Evolutionary conservation across 495 filamentous ascomycete genomes (phyloP).

Genomic region (Ascodesmis nigricans): DNA sequence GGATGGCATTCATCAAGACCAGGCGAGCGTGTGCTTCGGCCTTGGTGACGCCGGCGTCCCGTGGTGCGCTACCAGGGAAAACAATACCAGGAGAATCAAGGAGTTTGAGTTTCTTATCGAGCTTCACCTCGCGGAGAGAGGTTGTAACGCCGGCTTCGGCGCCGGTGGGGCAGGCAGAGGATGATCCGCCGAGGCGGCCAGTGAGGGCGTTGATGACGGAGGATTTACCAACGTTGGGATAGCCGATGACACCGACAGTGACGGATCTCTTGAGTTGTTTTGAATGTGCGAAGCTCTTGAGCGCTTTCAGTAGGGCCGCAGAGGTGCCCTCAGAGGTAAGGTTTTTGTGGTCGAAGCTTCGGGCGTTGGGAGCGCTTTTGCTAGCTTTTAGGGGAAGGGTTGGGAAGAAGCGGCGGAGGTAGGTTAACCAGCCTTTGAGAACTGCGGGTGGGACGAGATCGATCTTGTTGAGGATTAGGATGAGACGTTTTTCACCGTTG

Average conservation of each 20-base stretch:
- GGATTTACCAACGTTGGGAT: slow-evolving; percentile 94
- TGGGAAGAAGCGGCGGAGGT: slow-evolving; percentile 79
- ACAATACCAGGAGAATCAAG: slow-evolving; percentile 93
- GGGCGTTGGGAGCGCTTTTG: slow-evolving; percentile 60
- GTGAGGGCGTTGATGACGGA: slow-evolving; percentile 90
- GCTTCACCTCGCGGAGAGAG: slow-evolving; percentile 65
- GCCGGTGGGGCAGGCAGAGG: slow-evolving; percentile 60
- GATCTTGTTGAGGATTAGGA: slow-evolving; percentile 92
- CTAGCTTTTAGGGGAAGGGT: slow-evolving; percentile 80
- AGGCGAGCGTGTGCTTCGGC: slow-evolving; percentile 64
- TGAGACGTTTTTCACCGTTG: slow-evolving; percentile 62
- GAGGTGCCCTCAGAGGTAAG: slow-evolving; percentile 73
- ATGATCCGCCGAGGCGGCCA: slow-evolving; percentile 45
- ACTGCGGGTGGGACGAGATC: slow-evolving; percentile 68
- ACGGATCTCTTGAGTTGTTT: slow-evolving; percentile 73
- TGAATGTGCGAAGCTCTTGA: slow-evolving; percentile 72
- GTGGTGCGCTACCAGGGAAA: slow-evolving; percentile 40
- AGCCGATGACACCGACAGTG: slow-evolving; percentile 83
- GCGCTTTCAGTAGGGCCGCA: slow-evolving; percentile 63
- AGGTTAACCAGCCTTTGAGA: slow-evolving; percentile 60
- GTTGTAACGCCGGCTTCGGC: slow-evolving; percentile 91
- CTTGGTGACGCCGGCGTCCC: slow-evolving; percentile 33
- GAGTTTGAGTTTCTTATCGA: slow-evolving; percentile 83
- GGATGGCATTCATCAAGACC: slow-evolving; percentile 72
- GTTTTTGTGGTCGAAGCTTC: slow-evolving; percentile 78